Base-by-base conservation (phyloP, 1,139 yeast genomes). In the Hemisphaericaspora subhashii region DNA sequence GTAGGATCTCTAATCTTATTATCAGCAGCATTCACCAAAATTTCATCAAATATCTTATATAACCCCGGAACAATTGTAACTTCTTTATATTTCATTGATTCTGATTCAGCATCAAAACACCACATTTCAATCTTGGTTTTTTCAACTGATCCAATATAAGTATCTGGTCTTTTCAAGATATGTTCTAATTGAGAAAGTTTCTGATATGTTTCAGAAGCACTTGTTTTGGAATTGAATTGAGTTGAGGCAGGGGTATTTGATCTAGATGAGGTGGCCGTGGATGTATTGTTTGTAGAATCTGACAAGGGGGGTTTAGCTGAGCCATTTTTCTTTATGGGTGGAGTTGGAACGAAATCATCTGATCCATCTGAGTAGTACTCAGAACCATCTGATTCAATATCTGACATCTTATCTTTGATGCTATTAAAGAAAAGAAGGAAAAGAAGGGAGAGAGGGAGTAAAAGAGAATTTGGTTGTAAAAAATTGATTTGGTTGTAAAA, bases 1-100 rank as follows among this genome's bases (percentile, higher is more conserved):
- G 76, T 54, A 1, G 96, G 88, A 58, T 94, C 99, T 52, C 98
- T 81, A 48, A 92, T 92, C 67, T 94, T 94, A 68, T 94, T 94
- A 64, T 94, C 98, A 12, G 98, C 99, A 3, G 99, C 98, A 62
- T 94, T 94, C 40, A 94, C 99, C 50, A 94, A 71, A 48, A 94
- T 90, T 66, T 94, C 99, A 64, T 94, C 99, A 60, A 92, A 94
- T 39, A 94, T 92, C 67, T 94, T 94, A 67, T 88, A 92, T 45
- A 94, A 67, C 39, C 98, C 99, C 3, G 99, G 98, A 12, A 92
- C 98, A 50, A 89, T 86, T 33, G 74, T 78, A 24, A 92, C 95
- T 23, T 72, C 75, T 48, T 74, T 80, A 52, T 70, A 81, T 33
- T 66, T 80, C 96, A 94, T 87, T 23, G 82, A 73, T 49, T 85